These are phyloP conservation scores for Pyracantha coccinea DNA, from an alignment of 331 rosid genomes.

Conservation along the genomic window DNA sequence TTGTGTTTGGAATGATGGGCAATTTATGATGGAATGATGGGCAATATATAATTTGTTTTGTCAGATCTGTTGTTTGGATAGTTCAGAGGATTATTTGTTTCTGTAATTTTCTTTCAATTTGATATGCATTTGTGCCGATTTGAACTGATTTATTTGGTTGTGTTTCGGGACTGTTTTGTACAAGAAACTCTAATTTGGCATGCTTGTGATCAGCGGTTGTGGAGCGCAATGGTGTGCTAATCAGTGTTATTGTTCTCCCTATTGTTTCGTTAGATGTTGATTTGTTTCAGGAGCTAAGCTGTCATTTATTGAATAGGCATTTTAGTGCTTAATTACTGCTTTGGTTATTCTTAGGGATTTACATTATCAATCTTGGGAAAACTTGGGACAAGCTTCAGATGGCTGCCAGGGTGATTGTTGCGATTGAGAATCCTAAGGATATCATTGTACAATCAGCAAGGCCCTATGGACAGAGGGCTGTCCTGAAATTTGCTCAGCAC, in stretches of 20 bases:
- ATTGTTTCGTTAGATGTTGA: not conserved
- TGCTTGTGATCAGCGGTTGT: not conserved
- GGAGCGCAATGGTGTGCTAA: not conserved
- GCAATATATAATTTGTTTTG: not conserved
- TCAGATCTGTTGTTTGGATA: not conserved
- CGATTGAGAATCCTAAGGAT: constrained; percentile 68
- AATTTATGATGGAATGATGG: too few relatives aligned
- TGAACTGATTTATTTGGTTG: not conserved
- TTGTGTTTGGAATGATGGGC: not conserved
- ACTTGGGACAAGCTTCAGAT: constrained; percentile 81
- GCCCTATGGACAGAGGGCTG: constrained; percentile 84
- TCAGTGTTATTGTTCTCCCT: not conserved
- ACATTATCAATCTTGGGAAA: constrained; percentile 72
- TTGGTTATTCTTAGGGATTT: constrained; percentile 39
- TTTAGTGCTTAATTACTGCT: not conserved
- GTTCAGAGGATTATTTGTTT: not conserved
- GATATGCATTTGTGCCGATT: not conserved
- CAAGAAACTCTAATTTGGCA: not conserved
- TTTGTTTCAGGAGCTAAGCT: not conserved
- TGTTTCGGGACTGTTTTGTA: not conserved
- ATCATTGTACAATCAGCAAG: constrained; percentile 85
- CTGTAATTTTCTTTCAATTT: not conserved
- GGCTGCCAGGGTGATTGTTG: constrained; percentile 82
- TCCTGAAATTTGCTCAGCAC: constrained; percentile 75
- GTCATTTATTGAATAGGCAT: not conserved